phyloP scores from a whole-genome alignment of 2,329 filamentous ascomycete genomes.

The Parastagonospora avenae region DNA sequence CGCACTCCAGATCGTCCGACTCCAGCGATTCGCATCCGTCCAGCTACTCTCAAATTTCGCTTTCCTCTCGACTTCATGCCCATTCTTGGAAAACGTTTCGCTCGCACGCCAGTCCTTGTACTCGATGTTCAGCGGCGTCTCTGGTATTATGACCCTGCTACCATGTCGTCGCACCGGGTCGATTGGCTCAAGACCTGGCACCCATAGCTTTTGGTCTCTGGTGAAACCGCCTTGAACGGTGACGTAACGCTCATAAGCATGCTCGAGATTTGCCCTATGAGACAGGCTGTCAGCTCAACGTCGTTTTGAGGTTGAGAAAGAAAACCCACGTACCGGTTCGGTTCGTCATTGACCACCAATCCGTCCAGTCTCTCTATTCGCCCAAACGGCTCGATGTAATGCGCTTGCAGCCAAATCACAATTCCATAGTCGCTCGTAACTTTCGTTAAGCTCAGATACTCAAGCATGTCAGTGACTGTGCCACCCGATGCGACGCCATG shows the following conservation, averaged over 20 bases:
- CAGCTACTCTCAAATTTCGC: background rate
- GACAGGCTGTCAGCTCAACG: background rate
- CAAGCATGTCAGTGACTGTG: conserved; percentile 8
- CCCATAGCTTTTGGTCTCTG: conserved; percentile 5
- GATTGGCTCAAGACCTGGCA: conserved; percentile 10
- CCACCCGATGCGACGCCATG: conserved; percentile 11
- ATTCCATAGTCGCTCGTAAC: conserved; percentile 1
- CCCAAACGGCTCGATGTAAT: conserved; percentile 13
- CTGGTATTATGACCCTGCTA: background rate
- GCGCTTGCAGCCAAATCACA: conserved; percentile 6
- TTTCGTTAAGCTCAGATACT: conserved; percentile 6
- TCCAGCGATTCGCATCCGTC: conserved; percentile 2
- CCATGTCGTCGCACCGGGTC: background rate
- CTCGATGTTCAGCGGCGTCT: background rate
- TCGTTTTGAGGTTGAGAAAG: background rate
- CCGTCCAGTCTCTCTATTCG: conserved; percentile 14
- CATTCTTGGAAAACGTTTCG: conserved; percentile 4
- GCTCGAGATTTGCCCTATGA: background rate
- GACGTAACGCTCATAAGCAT: conserved; percentile 9
- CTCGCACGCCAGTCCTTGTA: conserved; percentile 2
- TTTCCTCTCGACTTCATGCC: background rate
- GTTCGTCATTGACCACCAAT: conserved; percentile 5
- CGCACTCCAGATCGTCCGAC: conserved; percentile 3
- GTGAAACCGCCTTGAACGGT: background rate
- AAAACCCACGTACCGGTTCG: background rate